Evolutionary conservation across 768 basidiomycete genomes (phyloP), one percentile per base, ranked within the genome.

Genomic region (Exidia glandulosa): DNA sequence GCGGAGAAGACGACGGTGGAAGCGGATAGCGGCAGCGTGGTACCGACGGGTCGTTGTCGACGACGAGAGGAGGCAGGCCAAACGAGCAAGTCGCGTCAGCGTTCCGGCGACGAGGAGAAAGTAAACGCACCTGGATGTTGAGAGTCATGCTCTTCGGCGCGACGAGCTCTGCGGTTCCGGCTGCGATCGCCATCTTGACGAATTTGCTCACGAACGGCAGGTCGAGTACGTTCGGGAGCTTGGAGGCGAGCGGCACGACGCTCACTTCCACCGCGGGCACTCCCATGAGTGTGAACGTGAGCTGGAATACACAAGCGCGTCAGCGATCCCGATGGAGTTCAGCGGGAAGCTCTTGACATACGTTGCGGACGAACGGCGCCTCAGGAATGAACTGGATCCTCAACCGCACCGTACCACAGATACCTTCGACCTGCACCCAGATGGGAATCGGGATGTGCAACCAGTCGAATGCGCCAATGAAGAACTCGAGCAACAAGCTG

Each of bases 141-240:
- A 90, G 63, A 2, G 81, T 87, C 70, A 88, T 72, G 59, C 84
- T 85, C 66, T 83, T 81, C 14, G 88, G 89, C 0, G 86, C 86
- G 32, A 88, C 82, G 62, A 86, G 83, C 61, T 78, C 79, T 3
- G 3, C 57, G 55, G 63, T 72, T 1, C 80, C 85, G 4, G 81
- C 77, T 36, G 87, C 81, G 62, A 90, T 84, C 2, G 81, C 78
- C 58, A 76, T 79, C 65, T 87, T 83, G 32, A 90, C 74, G 76
- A 87, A 90, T 0, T 77, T 75, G 2, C 82, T 84, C 57, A 91
- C 71, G 57, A 83, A 79, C 0, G 88, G 88, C 1, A 90, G 68
- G 70, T 90, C 85, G 77, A 90, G 83, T 69, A 90, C 85, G 67
- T 78, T 87, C 41, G 81, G 84, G 19, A 87, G 81, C 5, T 78